Evolutionary conservation across 2,329 filamentous ascomycete genomes (phyloP).

Genomic region (Chaetoscypha palmicola): DNA sequence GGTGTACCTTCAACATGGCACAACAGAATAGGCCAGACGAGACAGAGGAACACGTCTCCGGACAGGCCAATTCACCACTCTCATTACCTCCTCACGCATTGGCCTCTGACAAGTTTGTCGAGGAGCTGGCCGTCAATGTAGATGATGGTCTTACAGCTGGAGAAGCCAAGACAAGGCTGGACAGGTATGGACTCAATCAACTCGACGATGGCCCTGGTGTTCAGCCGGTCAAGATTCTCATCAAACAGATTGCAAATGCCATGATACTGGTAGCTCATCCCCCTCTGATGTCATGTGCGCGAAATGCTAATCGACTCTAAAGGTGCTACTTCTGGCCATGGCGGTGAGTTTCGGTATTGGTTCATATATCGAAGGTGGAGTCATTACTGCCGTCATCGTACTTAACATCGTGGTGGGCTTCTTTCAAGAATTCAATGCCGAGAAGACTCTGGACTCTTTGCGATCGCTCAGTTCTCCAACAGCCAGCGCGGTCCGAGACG

Average conservation of each 20-base stretch:
- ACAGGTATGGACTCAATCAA: background rate
- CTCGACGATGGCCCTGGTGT: conserved; percentile 3
- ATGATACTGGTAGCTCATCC: conserved; percentile 22
- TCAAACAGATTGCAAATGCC: conserved; percentile 1
- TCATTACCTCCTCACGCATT: background rate
- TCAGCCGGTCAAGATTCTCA: background rate
- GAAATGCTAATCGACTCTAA: conserved; percentile 23
- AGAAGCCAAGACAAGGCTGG: background rate
- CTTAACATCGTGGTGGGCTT: conserved; percentile 54
- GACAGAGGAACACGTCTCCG: background rate
- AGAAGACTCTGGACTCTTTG: conserved; percentile 47
- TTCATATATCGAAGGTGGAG: conserved; percentile 54
- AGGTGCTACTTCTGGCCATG: conserved; percentile 51
- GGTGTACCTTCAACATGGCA: background rate
- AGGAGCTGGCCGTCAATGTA: background rate
- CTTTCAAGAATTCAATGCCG: conserved; percentile 45
- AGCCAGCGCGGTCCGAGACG: conserved; percentile 43
- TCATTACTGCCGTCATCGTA: conserved; percentile 49
- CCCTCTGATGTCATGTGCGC: conserved; percentile 7
- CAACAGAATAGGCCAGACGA: background rate
- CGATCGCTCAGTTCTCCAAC: conserved; percentile 43
- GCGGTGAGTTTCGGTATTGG: conserved; percentile 49
- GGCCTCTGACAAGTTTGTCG: background rate
- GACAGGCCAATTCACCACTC: background rate
- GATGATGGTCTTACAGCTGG: conserved; percentile 2